A percentile compares a stretch with the other conserved stretches of the same genome.
These are phyloP conservation scores for Atkinsonella texensis DNA, from an alignment of 2,329 filamentous ascomycete species.

Conservation along the genomic window DNA sequence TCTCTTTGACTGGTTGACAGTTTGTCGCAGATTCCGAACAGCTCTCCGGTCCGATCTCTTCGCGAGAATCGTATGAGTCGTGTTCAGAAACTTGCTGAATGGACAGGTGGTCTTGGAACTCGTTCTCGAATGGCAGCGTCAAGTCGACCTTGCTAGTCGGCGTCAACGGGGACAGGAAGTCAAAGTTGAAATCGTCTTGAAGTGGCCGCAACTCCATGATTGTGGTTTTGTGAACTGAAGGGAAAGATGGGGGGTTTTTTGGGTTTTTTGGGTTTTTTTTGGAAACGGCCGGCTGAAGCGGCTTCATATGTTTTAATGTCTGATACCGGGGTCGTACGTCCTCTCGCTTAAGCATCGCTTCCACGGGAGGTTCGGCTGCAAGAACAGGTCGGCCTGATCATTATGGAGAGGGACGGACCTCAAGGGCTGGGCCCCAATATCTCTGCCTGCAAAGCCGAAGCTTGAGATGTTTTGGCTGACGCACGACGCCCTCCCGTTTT, in stretches of 20 bases:
- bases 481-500: no score
- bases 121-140: constrained; percentile 3
- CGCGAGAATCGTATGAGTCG: no score
- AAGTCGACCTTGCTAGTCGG: background rate
- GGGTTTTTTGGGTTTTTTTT: no score
- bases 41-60: background rate
- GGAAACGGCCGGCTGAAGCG: background rate
- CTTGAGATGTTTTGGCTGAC: background rate
- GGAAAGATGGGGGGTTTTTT: no score
- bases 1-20: background rate
- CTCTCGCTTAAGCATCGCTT: background rate
- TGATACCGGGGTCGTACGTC: background rate
- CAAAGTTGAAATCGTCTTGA: background rate
- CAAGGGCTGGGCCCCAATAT: background rate
- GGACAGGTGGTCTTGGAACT: background rate
- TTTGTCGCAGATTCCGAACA: background rate
- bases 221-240: background rate
- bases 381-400: background rate
- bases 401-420: background rate
- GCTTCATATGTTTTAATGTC: background rate
- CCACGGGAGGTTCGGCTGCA: background rate
- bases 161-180: constrained; percentile 1
- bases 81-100: background rate
- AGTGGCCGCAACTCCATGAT: background rate
- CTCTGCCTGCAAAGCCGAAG: background rate